Evolutionary conservation across 129 eudicot genomes (phyloP).

Genomic region (Solidago caesia): DNA sequence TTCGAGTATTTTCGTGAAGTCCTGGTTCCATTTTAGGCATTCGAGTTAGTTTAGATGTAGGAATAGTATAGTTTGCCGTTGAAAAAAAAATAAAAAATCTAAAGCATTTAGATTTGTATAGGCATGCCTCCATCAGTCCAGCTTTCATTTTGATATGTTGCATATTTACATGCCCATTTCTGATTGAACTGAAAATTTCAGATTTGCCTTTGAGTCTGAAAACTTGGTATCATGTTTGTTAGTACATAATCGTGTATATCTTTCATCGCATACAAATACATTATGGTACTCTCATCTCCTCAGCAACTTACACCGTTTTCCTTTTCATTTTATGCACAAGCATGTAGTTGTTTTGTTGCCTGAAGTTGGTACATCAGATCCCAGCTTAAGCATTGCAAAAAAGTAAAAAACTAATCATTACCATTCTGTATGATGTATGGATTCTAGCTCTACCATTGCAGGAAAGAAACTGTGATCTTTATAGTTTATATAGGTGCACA

Average conservation of each 20-base stretch:
- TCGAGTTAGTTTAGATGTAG: too few relatives aligned
- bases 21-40: too few relatives aligned
- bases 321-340: neutral
- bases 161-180: neutral
- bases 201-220: neutral
- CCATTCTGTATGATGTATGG: neutral
- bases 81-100: too few relatives aligned
- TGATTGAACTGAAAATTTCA: neutral
- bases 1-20: too few relatives aligned
- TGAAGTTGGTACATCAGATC: neutral
- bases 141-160: neutral
- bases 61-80: too few relatives aligned
- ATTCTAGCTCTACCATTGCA: neutral
- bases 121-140: neutral
- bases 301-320: neutral
- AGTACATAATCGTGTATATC: neutral
- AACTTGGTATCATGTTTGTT: neutral
- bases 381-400: neutral
- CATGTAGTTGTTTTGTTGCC: neutral
- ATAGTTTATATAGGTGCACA: neutral
- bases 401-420: neutral
- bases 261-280: neutral
- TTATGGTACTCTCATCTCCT: too few relatives aligned
- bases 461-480: neutral
- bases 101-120: neutral